Percentiles rank a stretch among this genome's conserved stretches.
Conservation (phyloP, 2,329 filamentous ascomycete species). For the Pseudogymnoascus sp. region DNA sequence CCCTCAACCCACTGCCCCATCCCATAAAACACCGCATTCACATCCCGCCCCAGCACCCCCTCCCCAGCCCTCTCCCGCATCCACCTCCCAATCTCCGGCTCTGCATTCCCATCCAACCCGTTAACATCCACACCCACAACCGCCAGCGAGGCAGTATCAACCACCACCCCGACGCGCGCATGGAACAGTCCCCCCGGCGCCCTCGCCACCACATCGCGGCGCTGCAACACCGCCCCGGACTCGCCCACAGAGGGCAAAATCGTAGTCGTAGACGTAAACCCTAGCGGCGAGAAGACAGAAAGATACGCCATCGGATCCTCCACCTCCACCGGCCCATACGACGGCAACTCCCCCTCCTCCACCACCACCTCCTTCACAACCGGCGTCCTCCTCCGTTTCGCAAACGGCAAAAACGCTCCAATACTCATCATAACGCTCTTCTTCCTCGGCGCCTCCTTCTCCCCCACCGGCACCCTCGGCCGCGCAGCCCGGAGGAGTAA, state of each 20-base stretch:
- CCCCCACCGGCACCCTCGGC: constrained; percentile 11
- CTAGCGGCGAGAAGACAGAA: constrained; percentile 61
- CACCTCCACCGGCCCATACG: constrained; percentile 56
- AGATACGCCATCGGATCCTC: constrained; percentile 61
- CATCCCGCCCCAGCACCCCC: constrained; percentile 45
- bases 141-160: constrained; percentile 44
- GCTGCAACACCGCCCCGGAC: constrained; percentile 34
- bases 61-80: constrained; percentile 29
- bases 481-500: constrained; percentile 22
- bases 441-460: constrained; percentile 13
- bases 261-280: constrained; percentile 46
- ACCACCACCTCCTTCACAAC: constrained; percentile 27
- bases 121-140: constrained; percentile 46
- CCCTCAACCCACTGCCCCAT: constrained; percentile 60
- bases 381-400: constrained; percentile 17
- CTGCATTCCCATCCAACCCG: constrained; percentile 48
- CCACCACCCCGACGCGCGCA: constrained; percentile 48
- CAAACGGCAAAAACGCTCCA: constrained; percentile 25
- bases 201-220: constrained; percentile 43
- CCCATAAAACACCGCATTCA: constrained; percentile 55
- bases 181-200: constrained; percentile 47
- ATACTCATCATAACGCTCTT: constrained; percentile 25
- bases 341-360: constrained; percentile 38
- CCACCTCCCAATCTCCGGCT: constrained; percentile 48
- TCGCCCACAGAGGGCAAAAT: constrained; percentile 32